Evolutionary conservation across 2,329 filamentous ascomycete species (phyloP).

Genomic region (Paraphaeosphaeria sporulosa): DNA sequence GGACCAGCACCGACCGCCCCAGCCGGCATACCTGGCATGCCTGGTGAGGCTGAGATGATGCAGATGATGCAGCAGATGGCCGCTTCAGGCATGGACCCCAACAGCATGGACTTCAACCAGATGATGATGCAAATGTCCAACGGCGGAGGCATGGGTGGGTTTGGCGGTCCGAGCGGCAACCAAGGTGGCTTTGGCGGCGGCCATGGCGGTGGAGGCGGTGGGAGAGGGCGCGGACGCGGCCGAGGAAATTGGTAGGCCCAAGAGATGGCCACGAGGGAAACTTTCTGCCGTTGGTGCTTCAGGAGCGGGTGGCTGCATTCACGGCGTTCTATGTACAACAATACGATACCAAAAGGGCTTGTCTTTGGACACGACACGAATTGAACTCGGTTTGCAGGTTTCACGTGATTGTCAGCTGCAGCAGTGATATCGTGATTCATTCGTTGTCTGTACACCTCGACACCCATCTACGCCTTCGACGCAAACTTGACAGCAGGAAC

Average conservation of each 20-base stretch:
- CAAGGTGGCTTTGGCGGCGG: constrained; percentile 37
- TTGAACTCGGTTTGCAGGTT: background rate
- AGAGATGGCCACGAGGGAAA: too few relatives aligned
- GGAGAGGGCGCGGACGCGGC: constrained; percentile 37
- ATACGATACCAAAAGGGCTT: constrained; percentile 14
- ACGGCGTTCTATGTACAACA: constrained; percentile 15
- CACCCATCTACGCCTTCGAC: background rate
- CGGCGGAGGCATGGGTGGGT: constrained; percentile 38
- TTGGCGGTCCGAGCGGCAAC: constrained; percentile 28
- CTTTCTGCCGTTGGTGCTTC: constrained; percentile 1
- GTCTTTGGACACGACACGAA: background rate
- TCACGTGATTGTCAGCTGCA: background rate
- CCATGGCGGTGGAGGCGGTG: constrained; percentile 39
- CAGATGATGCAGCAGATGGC: constrained; percentile 65
- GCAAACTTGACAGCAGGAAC: constrained; percentile 64
- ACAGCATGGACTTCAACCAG: constrained; percentile 43
- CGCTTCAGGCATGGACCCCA: constrained; percentile 53
- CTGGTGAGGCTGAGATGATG: constrained; percentile 65
- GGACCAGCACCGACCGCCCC: constrained; percentile 33
- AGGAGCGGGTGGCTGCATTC: constrained; percentile 9
- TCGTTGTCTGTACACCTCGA: background rate
- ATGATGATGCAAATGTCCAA: constrained; percentile 49
- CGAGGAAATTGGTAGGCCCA: constrained; percentile 34
- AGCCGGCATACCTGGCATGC: constrained; percentile 36
- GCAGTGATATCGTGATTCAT: background rate